phyloP scores from a whole-genome alignment of 2,329 filamentous ascomycete species.

The Rhynchosporium secalis region DNA sequence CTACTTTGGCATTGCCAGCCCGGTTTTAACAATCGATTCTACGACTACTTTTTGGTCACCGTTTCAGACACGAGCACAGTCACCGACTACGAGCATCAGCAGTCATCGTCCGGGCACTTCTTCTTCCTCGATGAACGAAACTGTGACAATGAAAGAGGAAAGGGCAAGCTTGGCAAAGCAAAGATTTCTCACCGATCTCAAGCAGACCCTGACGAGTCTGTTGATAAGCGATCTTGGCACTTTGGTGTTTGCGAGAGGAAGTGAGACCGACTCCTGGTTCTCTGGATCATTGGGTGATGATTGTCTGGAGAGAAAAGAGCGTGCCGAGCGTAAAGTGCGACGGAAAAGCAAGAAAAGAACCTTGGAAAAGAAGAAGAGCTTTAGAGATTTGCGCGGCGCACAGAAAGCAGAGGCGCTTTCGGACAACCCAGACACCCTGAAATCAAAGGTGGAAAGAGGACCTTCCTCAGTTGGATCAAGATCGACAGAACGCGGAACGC shows the following conservation, averaged over 20 bases:
- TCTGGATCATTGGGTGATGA: conserved; percentile 61
- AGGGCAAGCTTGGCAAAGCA: conserved; percentile 67
- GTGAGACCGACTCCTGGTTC: conserved; percentile 92
- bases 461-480: conserved; percentile 26
- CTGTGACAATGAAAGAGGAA: conserved; percentile 57
- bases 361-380: conserved; percentile 68
- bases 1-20: conserved; percentile 68
- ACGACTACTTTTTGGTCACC: conserved; percentile 87
- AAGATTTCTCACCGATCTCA: conserved; percentile 74
- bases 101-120: conserved; percentile 65
- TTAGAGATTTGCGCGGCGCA: conserved; percentile 59
- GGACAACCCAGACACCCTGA: conserved; percentile 30
- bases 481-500: conserved; percentile 29
- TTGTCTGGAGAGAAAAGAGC: conserved; percentile 62
- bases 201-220: conserved; percentile 78
- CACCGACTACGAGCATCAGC: conserved; percentile 61
- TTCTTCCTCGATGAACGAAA: conserved; percentile 64
- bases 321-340: conserved; percentile 37
- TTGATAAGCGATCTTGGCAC: conserved; percentile 87
- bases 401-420: conserved; percentile 42
- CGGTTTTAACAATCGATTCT: conserved; percentile 71
- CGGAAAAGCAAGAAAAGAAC: conserved; percentile 51
- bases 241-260: conserved; percentile 78
- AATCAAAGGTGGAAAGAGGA: conserved; percentile 33
- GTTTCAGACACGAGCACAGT: conserved; percentile 66